A percentile compares a stretch with the other conserved stretches of the same genome.
These are phyloP conservation scores for Adansonia digitata DNA, from an alignment of 345 rosid species.

Conservation along the genomic window DNA sequence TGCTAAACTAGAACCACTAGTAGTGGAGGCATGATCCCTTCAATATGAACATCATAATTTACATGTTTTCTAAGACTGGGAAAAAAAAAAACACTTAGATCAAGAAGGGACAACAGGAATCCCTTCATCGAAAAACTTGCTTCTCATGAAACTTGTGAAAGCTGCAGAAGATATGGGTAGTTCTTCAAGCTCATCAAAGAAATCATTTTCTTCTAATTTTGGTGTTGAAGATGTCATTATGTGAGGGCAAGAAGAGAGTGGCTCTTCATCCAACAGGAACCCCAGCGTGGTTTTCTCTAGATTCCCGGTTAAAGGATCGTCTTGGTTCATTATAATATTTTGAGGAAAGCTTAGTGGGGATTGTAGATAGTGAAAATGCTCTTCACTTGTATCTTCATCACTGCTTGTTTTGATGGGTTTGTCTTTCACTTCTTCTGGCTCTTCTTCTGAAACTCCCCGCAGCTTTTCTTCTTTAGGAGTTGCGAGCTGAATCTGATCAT, in stretches of 20 bases:
- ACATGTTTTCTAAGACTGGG: conserved; percentile 18
- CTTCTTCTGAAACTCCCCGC: conserved; percentile 6
- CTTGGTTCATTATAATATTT: conserved; percentile 33
- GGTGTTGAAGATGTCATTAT: conserved; percentile 25
- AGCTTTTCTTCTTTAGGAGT: not conserved
- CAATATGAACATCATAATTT: conserved; percentile 16
- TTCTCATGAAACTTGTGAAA: conserved; percentile 39
- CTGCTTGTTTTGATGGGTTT: conserved; percentile 14
- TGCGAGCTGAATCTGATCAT: conserved; percentile 6
- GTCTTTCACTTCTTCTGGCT: not conserved
- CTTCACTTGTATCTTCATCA: conserved; percentile 27
- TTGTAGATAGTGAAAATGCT: conserved; percentile 41
- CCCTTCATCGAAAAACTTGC: conserved; percentile 50
- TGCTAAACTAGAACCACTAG: not conserved
- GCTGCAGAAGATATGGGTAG: conserved; percentile 44
- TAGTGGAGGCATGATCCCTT: conserved; percentile 7
- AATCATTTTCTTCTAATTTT: conserved; percentile 48
- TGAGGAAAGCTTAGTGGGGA: conserved; percentile 27
- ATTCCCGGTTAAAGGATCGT: conserved; percentile 30
- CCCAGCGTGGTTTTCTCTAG: conserved; percentile 18
- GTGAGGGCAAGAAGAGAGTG: conserved; percentile 24
- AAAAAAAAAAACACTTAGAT: conserved; percentile 17
- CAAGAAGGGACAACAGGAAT: conserved; percentile 58
- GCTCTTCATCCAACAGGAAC: conserved; percentile 45
- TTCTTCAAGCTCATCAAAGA: conserved; percentile 77